phyloP scores from a whole-genome alignment of 129 eudicot genomes.

The Pulicaria dysenterica region DNA sequence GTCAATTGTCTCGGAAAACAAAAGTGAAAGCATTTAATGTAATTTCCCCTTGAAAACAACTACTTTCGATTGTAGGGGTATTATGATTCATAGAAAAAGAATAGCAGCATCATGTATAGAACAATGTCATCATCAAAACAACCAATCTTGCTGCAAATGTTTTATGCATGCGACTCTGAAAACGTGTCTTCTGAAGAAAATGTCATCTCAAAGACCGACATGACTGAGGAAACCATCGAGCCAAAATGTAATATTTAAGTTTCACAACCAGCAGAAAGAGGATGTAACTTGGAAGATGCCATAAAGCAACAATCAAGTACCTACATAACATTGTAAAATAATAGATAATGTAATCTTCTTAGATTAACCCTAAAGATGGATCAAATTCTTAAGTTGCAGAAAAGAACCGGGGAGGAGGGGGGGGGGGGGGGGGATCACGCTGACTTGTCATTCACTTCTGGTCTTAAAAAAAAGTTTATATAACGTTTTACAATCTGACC shows the following conservation, averaged over 20 bases:
- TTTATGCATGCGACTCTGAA: neutral
- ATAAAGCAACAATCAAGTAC: conserved; percentile 56
- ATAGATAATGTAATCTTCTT: neutral
- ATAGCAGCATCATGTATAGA: too few relatives aligned
- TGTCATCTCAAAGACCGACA: conserved; percentile 39
- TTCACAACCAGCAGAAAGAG: conserved; percentile 48
- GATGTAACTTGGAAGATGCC: conserved; percentile 70
- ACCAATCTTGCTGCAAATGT: too few relatives aligned
- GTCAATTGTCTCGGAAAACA: too few relatives aligned
- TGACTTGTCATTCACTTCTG: neutral
- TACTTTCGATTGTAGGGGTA: too few relatives aligned
- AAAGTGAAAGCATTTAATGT: too few relatives aligned
- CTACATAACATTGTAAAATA: conserved; percentile 16
- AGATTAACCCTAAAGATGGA: neutral
- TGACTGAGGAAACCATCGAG: conserved; percentile 62
- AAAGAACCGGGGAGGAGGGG: too few relatives aligned
- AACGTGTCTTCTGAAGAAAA: too few relatives aligned
- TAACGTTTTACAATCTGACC: neutral
- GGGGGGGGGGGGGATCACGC: too few relatives aligned
- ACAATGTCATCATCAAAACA: too few relatives aligned
- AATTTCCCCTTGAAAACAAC: neutral
- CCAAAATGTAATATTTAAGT: conserved; percentile 46
- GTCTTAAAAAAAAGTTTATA: neutral
- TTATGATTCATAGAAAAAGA: too few relatives aligned
- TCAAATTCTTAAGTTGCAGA: neutral